Conservation (phyloP, 169 alveolate species). For the Eimeria falciformis region DNA sequence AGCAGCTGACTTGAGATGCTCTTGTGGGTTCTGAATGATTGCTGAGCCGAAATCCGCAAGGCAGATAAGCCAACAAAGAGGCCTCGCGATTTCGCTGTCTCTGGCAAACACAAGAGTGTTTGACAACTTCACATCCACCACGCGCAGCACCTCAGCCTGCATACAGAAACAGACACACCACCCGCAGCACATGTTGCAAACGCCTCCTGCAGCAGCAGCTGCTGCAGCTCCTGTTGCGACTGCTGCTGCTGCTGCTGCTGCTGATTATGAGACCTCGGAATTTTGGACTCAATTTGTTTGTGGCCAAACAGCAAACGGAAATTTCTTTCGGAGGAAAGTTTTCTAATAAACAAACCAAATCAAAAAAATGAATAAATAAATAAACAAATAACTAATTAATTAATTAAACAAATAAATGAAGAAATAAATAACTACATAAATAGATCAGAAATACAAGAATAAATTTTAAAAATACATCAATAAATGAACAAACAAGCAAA, state of each 20-base stretch:
- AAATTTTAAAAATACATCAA: no score
- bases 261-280: no score
- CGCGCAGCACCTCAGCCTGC: slow-evolving; percentile 55
- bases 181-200: neutral
- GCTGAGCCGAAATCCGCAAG: slow-evolving; percentile 69
- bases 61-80: slow-evolving; percentile 23
- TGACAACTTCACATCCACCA: slow-evolving; percentile 48
- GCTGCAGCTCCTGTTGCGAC: neutral
- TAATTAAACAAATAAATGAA: no score
- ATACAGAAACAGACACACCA: neutral
- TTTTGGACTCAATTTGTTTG: no score
- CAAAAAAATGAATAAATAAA: no score
- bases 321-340: no score
- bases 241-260: neutral
- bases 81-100: neutral
- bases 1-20: slow-evolving; percentile 33
- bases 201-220: neutral
- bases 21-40: slow-evolving; percentile 31
- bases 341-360: no score
- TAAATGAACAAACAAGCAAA: no score
- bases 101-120: slow-evolving; percentile 38
- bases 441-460: no score
- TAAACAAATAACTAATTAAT: no score
- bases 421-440: no score
- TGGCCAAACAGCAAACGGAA: no score